Percentiles rank a stretch among this genome's conserved stretches.
These are phyloP conservation scores for Candida pseudoglaebosa DNA, from an alignment of 805 yeast species.

Conservation along the genomic window DNA sequence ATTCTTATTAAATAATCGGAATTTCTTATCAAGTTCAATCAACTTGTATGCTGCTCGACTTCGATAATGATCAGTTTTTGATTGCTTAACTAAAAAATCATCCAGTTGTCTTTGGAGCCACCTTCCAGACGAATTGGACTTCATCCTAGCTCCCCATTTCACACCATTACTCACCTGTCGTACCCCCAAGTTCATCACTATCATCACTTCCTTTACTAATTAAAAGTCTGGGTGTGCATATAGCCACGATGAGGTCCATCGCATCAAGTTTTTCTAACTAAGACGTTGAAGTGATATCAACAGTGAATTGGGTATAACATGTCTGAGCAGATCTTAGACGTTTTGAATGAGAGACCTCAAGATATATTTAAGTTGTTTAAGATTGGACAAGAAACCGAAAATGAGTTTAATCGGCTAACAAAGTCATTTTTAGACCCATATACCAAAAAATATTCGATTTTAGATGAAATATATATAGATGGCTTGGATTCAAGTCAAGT, in stretches of 20 bases:
- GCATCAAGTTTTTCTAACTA: conserved; percentile 5
- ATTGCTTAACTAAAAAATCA: conserved; percentile 66
- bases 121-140: conserved; percentile 47
- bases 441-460: conserved; percentile 50
- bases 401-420: conserved; percentile 28
- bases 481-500: conserved; percentile 90
- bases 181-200: neutral
- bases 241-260: conserved; percentile 1
- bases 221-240: conserved; percentile 2
- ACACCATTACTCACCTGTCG: neutral
- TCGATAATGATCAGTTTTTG: conserved; percentile 56
- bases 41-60: conserved; percentile 93
- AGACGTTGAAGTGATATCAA: neutral
- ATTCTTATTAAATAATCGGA: conserved; percentile 48
- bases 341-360: conserved; percentile 21
- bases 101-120: conserved; percentile 72
- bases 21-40: conserved; percentile 66
- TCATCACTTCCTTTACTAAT: neutral
- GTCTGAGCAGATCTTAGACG: conserved; percentile 19
- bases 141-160: neutral
- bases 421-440: conserved; percentile 59
- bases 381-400: conserved; percentile 8
- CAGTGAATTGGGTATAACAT: conserved; percentile 8
- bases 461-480: conserved; percentile 78
- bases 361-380: conserved; percentile 19